Base-by-base conservation (phyloP, 371 early-diverging fungal species). In the Mucor piriformis region DNA sequence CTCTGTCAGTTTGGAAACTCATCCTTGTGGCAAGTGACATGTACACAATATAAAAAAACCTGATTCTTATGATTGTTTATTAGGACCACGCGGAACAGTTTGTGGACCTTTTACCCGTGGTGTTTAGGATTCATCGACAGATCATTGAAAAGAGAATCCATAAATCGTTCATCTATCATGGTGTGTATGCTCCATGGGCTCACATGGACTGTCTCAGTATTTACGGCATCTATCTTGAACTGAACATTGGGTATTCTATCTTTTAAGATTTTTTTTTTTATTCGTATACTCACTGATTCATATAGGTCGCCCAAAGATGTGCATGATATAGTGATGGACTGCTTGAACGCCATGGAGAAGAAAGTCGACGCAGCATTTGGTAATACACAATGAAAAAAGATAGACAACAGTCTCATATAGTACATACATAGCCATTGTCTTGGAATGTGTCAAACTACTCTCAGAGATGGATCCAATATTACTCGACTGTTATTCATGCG, bases 161-260 rank as follows among this genome's bases (percentile, higher is more conserved):
- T 32, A 66, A 65, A 24, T 66, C 73, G 15, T 80, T 69, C 52
- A 59, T 60, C 8, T 82, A 77, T 61, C 85, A 84, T 60, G 81
- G 81, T 27, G 77, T 80, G 3, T 67, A 70, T 7, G 82, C 85
- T 1, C 85, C 85, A 3, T 84, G 83, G 83, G 76, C 78, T 4
- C 83, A 83, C 51, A 32, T 83, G 6, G 52, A 69, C 27, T 73
- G 74, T 35, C 51, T 82, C 7, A 50, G 69, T 33, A 74, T 80
- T 3, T 55, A 74, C 24, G 57, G 56, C 13, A 57, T 56, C 23
- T 72, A 70, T 37, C 63, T 61, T 5, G 43, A 69, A 2, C 25
- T 46, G 21, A 71, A 63, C 29, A 69, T 77, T 25, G 74, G 72
- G 78, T 76, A 81, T 61, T n/a, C n/a, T n/a, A n/a, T n/a, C n/a